Conservation (phyloP, 371 early-diverging fungal genomes). For the Batkoa obscura region DNA sequence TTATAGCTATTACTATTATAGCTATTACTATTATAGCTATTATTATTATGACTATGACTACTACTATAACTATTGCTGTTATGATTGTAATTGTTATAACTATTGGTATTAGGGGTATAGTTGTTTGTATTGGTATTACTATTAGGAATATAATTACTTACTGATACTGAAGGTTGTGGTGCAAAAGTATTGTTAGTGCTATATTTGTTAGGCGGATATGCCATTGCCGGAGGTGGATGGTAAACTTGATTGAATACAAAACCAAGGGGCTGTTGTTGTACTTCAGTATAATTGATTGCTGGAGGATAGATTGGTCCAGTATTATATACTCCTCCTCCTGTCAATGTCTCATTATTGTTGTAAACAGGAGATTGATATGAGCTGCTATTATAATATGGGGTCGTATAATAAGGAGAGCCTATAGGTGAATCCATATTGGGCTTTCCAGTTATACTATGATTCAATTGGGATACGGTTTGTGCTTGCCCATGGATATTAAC, state of each 20-base stretch:
- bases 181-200: not conserved
- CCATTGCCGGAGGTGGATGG: not conserved
- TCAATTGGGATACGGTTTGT: too few species aligned
- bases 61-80: not conserved
- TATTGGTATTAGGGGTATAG: not conserved
- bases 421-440: too few species aligned
- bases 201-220: not conserved
- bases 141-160: too few species aligned
- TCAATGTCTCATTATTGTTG: not conserved
- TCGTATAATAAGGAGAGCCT: not conserved
- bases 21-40: not conserved
- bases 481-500: too few species aligned
- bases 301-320: not conserved
- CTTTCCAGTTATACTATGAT: too few species aligned
- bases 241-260: not conserved
- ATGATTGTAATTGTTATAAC: not conserved
- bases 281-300: not conserved
- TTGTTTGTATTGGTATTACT: not conserved
- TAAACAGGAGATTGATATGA: not conserved
- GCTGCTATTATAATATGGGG: not conserved
- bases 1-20: not conserved
- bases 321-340: not conserved
- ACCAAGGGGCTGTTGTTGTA: not conserved
- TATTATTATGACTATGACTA: not conserved
- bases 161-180: not conserved